These are phyloP conservation scores for Phalaenopsis aphrodite DNA, from an alignment of 106 monocot species.

Conservation along the genomic window DNA sequence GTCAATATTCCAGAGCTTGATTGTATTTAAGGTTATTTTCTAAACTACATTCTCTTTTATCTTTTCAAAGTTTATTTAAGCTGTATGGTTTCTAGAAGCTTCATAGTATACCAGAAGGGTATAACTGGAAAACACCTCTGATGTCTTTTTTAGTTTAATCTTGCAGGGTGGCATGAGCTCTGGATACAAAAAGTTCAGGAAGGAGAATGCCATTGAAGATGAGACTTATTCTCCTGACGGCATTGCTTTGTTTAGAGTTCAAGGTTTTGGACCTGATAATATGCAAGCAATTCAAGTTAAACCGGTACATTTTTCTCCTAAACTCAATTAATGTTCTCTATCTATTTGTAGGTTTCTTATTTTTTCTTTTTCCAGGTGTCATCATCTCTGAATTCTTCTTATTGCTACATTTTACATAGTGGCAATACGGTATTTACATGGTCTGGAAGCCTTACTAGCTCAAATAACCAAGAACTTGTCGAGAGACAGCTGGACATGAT, in stretches of 20 bases:
- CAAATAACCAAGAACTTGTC: conserved; percentile 80
- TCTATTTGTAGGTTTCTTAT: not conserved
- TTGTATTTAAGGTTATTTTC: conserved; percentile 36
- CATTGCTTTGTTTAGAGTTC: conserved; percentile 52
- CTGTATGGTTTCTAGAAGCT: not conserved
- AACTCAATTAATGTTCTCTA: not conserved
- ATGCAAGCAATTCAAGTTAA: conserved; percentile 82
- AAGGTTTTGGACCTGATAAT: conserved; percentile 70
- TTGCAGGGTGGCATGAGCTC: conserved; percentile 54
- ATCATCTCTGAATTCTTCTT: conserved; percentile 90
- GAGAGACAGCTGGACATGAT: conserved; percentile 93
- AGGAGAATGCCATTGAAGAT: conserved; percentile 34
- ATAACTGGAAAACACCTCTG: not conserved
- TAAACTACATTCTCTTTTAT: not conserved
- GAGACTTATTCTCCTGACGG: conserved; percentile 48
- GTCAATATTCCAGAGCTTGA: conserved; percentile 56
- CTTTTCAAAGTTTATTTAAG: not conserved
- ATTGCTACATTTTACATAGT: conserved; percentile 93
- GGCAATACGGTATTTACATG: conserved; percentile 84
- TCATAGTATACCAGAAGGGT: too few relatives aligned
- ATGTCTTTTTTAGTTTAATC: not conserved
- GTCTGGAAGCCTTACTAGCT: conserved; percentile 64
- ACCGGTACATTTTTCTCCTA: conserved; percentile 23
- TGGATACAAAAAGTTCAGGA: conserved; percentile 44
- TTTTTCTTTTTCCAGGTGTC: conserved; percentile 55